Percentiles rank a stretch among this genome's conserved stretches.
These are phyloP conservation scores for Ascochyta viciae-villosae DNA, from an alignment of 2,329 filamentous ascomycete genomes.

Conservation along the genomic window DNA sequence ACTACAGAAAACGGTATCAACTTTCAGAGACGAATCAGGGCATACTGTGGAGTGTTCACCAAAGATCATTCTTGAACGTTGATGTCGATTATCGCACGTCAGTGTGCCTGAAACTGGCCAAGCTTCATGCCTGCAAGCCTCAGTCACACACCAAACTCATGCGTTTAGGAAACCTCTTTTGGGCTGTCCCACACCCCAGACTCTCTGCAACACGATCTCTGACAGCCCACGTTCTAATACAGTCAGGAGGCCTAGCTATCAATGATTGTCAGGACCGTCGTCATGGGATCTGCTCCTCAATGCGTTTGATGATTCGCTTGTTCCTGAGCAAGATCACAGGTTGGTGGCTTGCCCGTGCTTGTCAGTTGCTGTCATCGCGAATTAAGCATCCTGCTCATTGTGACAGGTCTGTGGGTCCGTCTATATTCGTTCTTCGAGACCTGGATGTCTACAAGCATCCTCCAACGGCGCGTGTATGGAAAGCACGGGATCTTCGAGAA, in stretches of 20 bases:
- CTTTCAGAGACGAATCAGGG: background rate
- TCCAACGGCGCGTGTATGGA: constrained; percentile 46
- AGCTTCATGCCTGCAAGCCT: constrained; percentile 41
- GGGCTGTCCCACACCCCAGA: constrained; percentile 25
- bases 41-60: background rate
- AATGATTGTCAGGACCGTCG: constrained; percentile 28
- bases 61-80: background rate
- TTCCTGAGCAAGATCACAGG: constrained; percentile 30
- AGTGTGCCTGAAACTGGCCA: constrained; percentile 41
- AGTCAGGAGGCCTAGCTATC: constrained; percentile 27
- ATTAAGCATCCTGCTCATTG: constrained; percentile 30
- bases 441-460: constrained; percentile 35
- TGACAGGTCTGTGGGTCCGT: constrained; percentile 38
- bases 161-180: constrained; percentile 43
- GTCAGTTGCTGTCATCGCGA: constrained; percentile 26
- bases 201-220: constrained; percentile 46
- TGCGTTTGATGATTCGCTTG: constrained; percentile 44
- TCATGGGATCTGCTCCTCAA: constrained; percentile 25
- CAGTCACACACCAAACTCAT: constrained; percentile 46
- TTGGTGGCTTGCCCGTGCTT: constrained; percentile 25
- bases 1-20: constrained; percentile 7
- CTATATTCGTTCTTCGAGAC: constrained; percentile 26
- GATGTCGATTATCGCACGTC: constrained; percentile 5
- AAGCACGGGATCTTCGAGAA: constrained; percentile 38
- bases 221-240: constrained; percentile 41